A percentile compares a stretch with the other conserved stretches of the same genome.
Evolutionary conservation across 805 yeast genomes (phyloP).

Genomic region (Hanseniaspora singularis): DNA sequence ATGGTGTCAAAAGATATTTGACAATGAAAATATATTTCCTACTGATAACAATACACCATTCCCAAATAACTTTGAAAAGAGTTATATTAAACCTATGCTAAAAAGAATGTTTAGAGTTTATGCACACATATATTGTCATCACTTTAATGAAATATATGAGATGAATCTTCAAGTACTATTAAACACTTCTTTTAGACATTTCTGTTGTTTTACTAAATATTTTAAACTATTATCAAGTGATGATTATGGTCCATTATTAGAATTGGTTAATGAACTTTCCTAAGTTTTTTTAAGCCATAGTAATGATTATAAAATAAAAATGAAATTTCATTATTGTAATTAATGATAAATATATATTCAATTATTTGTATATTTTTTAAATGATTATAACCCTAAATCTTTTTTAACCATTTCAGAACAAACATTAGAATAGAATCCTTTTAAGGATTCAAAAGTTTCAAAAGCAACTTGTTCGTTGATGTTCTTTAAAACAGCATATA

Average conservation of each 20-base stretch:
- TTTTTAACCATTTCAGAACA: constrained; percentile 72
- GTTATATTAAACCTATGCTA: constrained; percentile 69
- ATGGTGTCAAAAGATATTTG: constrained; percentile 90
- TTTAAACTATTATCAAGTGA: constrained; percentile 63
- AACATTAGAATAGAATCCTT: constrained; percentile 67
- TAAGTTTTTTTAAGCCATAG: no score
- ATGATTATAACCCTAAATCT: constrained; percentile 44
- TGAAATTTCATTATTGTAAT: background rate
- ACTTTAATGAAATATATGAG: constrained; percentile 88
- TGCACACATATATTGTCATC: constrained; percentile 97
- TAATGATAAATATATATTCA: background rate
- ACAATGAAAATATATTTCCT: constrained; percentile 84
- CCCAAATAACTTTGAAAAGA: constrained; percentile 65
- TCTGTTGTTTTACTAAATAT: constrained; percentile 74
- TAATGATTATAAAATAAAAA: no score
- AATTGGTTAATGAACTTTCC: constrained; percentile 46
- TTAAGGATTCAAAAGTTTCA: constrained; percentile 47
- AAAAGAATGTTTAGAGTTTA: constrained; percentile 86
- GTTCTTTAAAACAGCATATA: constrained; percentile 50
- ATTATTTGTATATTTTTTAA: constrained; percentile 2
- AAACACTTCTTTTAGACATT: constrained; percentile 89
- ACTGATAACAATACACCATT: constrained; percentile 83
- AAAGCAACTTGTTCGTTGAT: constrained; percentile 60
- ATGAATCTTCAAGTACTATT: constrained; percentile 84
- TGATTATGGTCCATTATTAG: constrained; percentile 88